Conservation (phyloP, 768 basidiomycete species). For the Cystobasidium tubakii region DNA sequence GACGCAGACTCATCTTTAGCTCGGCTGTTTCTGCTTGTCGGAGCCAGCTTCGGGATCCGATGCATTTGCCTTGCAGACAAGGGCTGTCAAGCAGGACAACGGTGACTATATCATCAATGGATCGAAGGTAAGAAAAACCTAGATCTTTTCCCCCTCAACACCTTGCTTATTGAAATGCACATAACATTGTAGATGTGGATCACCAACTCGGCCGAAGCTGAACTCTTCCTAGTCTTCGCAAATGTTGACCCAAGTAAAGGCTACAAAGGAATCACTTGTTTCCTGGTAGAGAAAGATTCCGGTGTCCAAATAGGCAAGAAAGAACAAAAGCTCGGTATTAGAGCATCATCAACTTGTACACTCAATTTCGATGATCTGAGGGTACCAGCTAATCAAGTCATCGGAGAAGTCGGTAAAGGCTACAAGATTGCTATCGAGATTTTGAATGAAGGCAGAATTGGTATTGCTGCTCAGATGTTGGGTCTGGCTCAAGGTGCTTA, state of each 20-base stretch:
- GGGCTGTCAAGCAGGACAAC: conserved; percentile 67
- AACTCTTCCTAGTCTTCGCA: conserved; percentile 65
- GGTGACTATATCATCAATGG: conserved; percentile 80
- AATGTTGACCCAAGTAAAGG: conserved; percentile 90
- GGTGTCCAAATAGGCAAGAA: conserved; percentile 96
- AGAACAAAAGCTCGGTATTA: conserved; percentile 95
- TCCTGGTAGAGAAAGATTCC: conserved; percentile 92
- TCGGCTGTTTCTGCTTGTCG: conserved; percentile 91
- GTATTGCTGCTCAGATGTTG: conserved; percentile 84
- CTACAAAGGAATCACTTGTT: conserved; percentile 99
- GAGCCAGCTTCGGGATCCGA: conserved; percentile 91
- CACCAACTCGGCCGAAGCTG: conserved; percentile 46
- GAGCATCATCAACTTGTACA: conserved; percentile 89
- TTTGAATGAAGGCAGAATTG: conserved; percentile 68
- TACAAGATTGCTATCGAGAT: conserved; percentile 85
- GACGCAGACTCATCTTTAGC: conserved; percentile 53
- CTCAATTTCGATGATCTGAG: conserved; percentile 90
- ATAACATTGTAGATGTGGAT: conserved; percentile 42
- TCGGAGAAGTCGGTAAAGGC: conserved; percentile 62
- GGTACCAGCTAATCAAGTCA: conserved; percentile 74
- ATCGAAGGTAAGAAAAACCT: conserved; percentile 69
- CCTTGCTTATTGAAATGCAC: background rate
- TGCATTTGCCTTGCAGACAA: conserved; percentile 91
- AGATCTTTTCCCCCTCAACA: background rate
- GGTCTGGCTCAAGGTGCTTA: conserved; percentile 97